These are phyloP conservation scores for Gracilaria domingensis DNA, from an alignment of 23 red algal genomes.

Conservation along the genomic window DNA sequence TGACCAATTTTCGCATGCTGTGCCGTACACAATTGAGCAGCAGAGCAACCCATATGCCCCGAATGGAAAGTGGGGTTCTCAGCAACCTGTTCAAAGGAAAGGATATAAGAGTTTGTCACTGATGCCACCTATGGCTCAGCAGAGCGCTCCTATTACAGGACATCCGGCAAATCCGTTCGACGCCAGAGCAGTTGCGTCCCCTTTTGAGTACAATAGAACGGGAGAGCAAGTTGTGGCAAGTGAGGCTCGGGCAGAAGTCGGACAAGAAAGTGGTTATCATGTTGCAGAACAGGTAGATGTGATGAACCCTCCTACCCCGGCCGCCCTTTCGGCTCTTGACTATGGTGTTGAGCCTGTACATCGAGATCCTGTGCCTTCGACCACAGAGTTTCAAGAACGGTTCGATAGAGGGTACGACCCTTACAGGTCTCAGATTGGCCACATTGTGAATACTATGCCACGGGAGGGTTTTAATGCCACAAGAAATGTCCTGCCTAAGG, in stretches of 20 bases:
- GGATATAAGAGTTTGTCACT: conserved; percentile 24
- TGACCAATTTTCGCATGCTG: neutral
- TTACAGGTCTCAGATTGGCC: conserved; percentile 37
- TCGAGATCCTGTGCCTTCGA: conserved; percentile 12
- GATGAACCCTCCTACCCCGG: conserved; percentile 27
- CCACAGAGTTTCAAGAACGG: conserved; percentile 28
- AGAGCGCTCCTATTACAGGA: neutral
- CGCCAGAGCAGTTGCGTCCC: conserved; percentile 14
- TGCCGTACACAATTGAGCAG: neutral
- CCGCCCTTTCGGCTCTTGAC: conserved; percentile 18
- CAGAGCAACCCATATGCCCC: neutral
- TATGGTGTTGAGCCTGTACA: conserved; percentile 5
- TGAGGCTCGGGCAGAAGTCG: neutral
- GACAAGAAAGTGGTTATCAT: conserved; percentile 22
- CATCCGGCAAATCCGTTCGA: conserved; percentile 7
- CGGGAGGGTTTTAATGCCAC: neutral
- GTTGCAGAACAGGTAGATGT: conserved; percentile 25
- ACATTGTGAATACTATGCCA: neutral
- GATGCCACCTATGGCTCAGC: conserved; percentile 18
- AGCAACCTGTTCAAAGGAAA: conserved; percentile 26
- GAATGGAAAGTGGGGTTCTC: conserved; percentile 12
- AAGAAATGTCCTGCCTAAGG: neutral
- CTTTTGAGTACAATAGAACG: conserved; percentile 31
- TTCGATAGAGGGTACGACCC: conserved; percentile 31
- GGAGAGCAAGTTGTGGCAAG: neutral